Base-by-base conservation (phyloP, 768 basidiomycete species). In the Pleurotus djamor region DNA sequence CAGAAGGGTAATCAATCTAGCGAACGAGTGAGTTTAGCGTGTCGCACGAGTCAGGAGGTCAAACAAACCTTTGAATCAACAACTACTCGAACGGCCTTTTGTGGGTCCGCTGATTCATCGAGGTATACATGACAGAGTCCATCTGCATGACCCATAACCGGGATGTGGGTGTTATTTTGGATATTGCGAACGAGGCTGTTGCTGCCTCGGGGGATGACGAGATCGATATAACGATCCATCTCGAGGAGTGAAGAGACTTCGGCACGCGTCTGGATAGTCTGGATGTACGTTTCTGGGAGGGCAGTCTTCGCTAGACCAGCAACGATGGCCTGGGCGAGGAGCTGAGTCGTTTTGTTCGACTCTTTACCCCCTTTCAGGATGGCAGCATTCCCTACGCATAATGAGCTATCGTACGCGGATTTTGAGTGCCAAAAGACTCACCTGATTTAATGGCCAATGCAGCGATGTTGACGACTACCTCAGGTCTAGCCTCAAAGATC, bases 131-230 rank as follows among this genome's bases (percentile, higher is more conserved):
- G 84, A 71, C 97, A 99, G 7, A 98, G 76, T 1, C 97, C 97
- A 72, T 99, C 97, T 5, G 97, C 96, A 68, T 99, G 97, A 1
- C 97, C 97, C 95, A 99, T 98, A 47, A 99, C 97, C 2, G 97
- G 90, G 61, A 99, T 98, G 60, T 90, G 81, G 0, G 96, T 97
- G 63, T 79, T 85, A 59, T 91, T 89, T 70, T 98, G 94, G 60
- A 99, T 97, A 70, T 78, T 90, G 65, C 77, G 81, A 32, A 98
- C 97, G 10, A 99, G 85, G 62, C 82, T 83, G 65, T 96, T 96
- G 68, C 96, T 95, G 5, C 97, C 97, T 57, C 97, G 80, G 1
- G 97, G 97, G 69, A 98, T 98, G 56, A 98, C 96, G 17, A 99
- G 81, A 72, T 98, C 96, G 67, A 99, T 98, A 73, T 94, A 96